These are phyloP conservation scores for barrel medic (Medicago truncatula) DNA, from an alignment of 306 rosid species.

Conservation along the genomic window MtrunA17r5.0-ANR NC_053048.1:41471501-41472000, in stretches of 20 bases:
- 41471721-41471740: neutral
- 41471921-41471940: slow-evolving; percentile 17
- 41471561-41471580: neutral
- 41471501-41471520: too few relatives aligned
- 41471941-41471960: slow-evolving; percentile 35
- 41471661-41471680: slow-evolving; percentile 33
- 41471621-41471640: neutral
- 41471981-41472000: slow-evolving; percentile 3
- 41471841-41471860: slow-evolving; percentile 32
- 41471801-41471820: slow-evolving; percentile 34
- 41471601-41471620: slow-evolving; percentile 5
- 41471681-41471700: slow-evolving; percentile 12
- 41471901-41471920: neutral
- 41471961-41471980: slow-evolving; percentile 15
- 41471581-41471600: neutral
- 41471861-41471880: neutral
- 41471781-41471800: neutral
- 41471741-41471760: slow-evolving; percentile 45
- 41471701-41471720: slow-evolving; percentile 33
- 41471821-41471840: slow-evolving; percentile 37
- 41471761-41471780: slow-evolving; percentile 28
- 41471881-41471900: slow-evolving; percentile 7
- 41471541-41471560: too few relatives aligned
- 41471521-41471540: too few relatives aligned
- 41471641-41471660: neutral